Percentiles rank a stretch among this genome's conserved stretches.
Evolutionary conservation across 2,329 filamentous ascomycete genomes (phyloP).

Genomic region (Hymenoscyphus fructigenus): DNA sequence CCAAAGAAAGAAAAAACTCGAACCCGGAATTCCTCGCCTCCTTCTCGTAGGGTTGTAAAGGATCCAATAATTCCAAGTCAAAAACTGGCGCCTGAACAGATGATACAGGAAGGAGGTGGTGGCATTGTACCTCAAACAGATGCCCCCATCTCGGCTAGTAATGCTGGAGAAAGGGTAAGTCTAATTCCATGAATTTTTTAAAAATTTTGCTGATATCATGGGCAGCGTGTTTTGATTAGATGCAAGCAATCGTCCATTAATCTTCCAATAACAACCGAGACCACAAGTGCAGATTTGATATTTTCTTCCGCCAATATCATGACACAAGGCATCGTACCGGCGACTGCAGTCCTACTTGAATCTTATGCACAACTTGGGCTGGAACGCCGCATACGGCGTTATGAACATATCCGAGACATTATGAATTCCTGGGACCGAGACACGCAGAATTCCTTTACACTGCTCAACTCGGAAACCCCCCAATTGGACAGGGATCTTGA

Average conservation of each 20-base stretch:
- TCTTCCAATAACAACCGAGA: constrained; percentile 72
- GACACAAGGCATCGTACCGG: constrained; percentile 61
- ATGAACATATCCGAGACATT: constrained; percentile 82
- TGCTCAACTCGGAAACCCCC: constrained; percentile 59
- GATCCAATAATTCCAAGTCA: not conserved
- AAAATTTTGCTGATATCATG: constrained; percentile 32
- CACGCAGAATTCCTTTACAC: constrained; percentile 69
- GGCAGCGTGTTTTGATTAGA: constrained; percentile 67
- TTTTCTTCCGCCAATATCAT: constrained; percentile 63
- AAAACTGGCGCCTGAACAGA: constrained; percentile 4
- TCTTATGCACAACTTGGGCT: constrained; percentile 73
- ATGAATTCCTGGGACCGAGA: constrained; percentile 93
- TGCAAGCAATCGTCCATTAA: constrained; percentile 68
- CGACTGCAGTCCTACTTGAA: constrained; percentile 72
- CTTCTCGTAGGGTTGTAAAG: constrained; percentile 6
- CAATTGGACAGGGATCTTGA: constrained; percentile 63
- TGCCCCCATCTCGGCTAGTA: constrained; percentile 77
- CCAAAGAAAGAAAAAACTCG: constrained; percentile 11
- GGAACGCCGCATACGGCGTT: constrained; percentile 78
- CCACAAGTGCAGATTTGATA: constrained; percentile 72
- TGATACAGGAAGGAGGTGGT: constrained; percentile 32
- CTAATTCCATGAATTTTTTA: not conserved
- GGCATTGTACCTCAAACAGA: constrained; percentile 57
- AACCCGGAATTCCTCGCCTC: constrained; percentile 1
- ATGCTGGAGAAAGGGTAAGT: constrained; percentile 73